Percentiles rank a stretch among this genome's conserved stretches.
These are phyloP conservation scores for Cornus florida DNA, from an alignment of 148 eudicot genomes.

Conservation along the genomic window DNA sequence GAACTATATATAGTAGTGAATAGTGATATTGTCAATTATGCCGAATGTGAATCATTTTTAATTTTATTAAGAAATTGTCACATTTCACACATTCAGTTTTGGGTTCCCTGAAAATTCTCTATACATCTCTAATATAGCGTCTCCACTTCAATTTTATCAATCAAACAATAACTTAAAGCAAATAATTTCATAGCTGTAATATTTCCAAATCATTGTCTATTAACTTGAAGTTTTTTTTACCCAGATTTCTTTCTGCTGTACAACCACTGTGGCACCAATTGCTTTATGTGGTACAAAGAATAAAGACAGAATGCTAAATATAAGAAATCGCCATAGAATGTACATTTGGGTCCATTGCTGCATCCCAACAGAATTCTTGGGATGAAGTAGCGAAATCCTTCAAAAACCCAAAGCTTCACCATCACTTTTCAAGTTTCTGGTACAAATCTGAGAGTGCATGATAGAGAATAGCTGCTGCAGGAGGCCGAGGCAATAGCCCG, in stretches of 20 bases:
- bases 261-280: conserved; percentile 7
- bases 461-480: conserved; percentile 80
- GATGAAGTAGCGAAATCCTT: too few relatives aligned
- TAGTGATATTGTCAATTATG: too few relatives aligned
- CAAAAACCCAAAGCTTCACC: not conserved
- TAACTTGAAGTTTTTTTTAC: not conserved
- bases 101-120: not conserved
- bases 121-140: not conserved
- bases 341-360: too few relatives aligned
- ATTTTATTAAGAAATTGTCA: not conserved
- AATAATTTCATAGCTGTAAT: too few relatives aligned
- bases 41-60: too few relatives aligned
- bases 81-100: not conserved
- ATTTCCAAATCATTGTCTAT: too few relatives aligned
- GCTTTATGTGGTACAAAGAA: not conserved
- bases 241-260: conserved; percentile 1
- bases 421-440: conserved; percentile 41
- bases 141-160: not conserved
- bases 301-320: not conserved
- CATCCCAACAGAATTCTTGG: too few relatives aligned
- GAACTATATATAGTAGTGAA: too few relatives aligned
- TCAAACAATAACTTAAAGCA: too few relatives aligned
- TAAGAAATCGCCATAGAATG: too few relatives aligned
- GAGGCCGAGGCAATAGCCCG: conserved; percentile 72
- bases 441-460: conserved; percentile 62